These are phyloP conservation scores for Colletotrichum simmondsii DNA, from an alignment of 2,329 filamentous ascomycete genomes.

Conservation along the genomic window DNA sequence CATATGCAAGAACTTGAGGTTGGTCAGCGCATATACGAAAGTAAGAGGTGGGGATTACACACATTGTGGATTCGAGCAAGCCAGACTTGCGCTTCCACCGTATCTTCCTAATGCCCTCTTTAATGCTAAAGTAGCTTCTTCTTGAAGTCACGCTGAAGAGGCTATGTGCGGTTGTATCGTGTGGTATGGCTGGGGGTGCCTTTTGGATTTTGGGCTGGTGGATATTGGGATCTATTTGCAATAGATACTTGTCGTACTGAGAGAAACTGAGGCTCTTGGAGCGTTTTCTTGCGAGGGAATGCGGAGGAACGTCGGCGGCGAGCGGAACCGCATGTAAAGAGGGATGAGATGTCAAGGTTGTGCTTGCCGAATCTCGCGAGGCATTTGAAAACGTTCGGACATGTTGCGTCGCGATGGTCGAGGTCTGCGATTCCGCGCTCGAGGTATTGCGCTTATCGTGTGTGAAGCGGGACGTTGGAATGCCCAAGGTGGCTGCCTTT, in stretches of 20 bases:
- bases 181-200: constrained; percentile 41
- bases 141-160: constrained; percentile 57
- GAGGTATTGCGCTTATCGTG: constrained; percentile 50
- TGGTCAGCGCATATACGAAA: constrained; percentile 6
- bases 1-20: constrained; percentile 63
- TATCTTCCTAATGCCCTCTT: constrained; percentile 56
- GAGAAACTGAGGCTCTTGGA: constrained; percentile 57
- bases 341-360: constrained; percentile 54
- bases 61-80: constrained; percentile 47
- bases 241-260: constrained; percentile 63
- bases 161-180: constrained; percentile 48
- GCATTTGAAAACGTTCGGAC: constrained; percentile 57
- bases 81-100: constrained; percentile 52
- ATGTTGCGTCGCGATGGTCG: constrained; percentile 51
- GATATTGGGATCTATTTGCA: constrained; percentile 54
- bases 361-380: constrained; percentile 51
- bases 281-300: constrained; percentile 27
- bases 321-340: constrained; percentile 47
- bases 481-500: constrained; percentile 49
- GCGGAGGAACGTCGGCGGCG: constrained; percentile 37
- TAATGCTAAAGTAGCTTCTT: constrained; percentile 58
- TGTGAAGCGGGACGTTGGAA: constrained; percentile 43
- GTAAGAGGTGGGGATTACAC: constrained; percentile 23
- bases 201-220: constrained; percentile 54
- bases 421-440: constrained; percentile 54